Evolutionary conservation across 805 yeast species (phyloP).

Genomic region (Pichia cephalocereana): DNA sequence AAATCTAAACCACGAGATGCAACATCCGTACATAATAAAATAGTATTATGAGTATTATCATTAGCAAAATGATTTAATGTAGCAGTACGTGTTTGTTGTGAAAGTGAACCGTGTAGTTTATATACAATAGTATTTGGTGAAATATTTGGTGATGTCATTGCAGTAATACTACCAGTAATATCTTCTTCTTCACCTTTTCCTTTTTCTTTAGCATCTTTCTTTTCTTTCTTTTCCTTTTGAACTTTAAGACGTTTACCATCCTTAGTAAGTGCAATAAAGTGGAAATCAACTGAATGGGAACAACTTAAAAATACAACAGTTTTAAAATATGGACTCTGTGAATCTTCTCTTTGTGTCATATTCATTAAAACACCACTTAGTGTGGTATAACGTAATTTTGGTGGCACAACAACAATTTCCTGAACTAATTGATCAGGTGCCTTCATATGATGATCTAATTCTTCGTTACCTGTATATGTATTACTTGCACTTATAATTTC

Average conservation of each 20-base stretch:
- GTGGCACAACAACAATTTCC: slow-evolving; percentile 77
- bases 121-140: slow-evolving; percentile 37
- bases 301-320: slow-evolving; percentile 87
- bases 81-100: slow-evolving; percentile 74
- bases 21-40: slow-evolving; percentile 92
- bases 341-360: slow-evolving; percentile 28
- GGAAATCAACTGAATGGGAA: slow-evolving; percentile 94
- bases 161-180: slow-evolving; percentile 24
- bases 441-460: slow-evolving; percentile 20
- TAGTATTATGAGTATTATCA: slow-evolving; percentile 34
- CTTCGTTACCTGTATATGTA: slow-evolving; percentile 8
- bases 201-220: slow-evolving; percentile 15
- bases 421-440: slow-evolving; percentile 93
- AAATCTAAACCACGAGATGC: slow-evolving; percentile 95
- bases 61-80: slow-evolving; percentile 59
- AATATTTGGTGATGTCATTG: slow-evolving; percentile 45
- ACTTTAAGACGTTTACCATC: slow-evolving; percentile 35
- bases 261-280: slow-evolving; percentile 64
- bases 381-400: slow-evolving; percentile 80
- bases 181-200: slow-evolving; percentile 3
- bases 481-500: slow-evolving; percentile 42
- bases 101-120: slow-evolving; percentile 84
- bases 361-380: slow-evolving; percentile 56
- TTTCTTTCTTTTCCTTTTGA: slow-evolving; percentile 5
- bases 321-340: slow-evolving; percentile 26